Evolutionary conservation across 805 yeast species (phyloP), one percentile per base, ranked within the genome.

Genomic region (Lipomyces mesembrius): DNA sequence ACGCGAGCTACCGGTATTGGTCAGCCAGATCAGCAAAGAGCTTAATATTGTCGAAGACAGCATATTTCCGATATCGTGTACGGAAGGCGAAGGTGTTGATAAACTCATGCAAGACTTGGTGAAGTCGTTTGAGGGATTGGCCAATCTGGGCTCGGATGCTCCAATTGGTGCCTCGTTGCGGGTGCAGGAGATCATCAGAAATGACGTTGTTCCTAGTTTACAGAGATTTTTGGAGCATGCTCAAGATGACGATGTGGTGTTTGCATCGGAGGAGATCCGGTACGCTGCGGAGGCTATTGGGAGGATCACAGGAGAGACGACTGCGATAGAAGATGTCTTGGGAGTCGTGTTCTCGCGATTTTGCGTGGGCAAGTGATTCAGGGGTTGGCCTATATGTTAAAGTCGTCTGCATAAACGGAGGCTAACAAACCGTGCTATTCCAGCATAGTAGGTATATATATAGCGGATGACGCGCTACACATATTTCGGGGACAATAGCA

Each of bases 301-400:
- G 0, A 90, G 88, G 74, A 90, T 95, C 32, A 93, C 98, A 0
- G 99, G 98, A 0, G 90, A 90, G 52, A 85, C 91, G 0, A 86
- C 94, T 14, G 97, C 96, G 0, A 83, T 93, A 0, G 98, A 95
- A 72, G 98, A 95, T 74, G 87, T 95, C 0, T 80, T 95, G 4
- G 97, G 95, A 0, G 94, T 91, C 0, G 95, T 95, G 0, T 95
- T 95, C 75, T 88, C 97, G 1, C 89, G 87, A 68, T 95, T 95
- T 76, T 95, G 99, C 77, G 92, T 95, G 27, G 99, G 99, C 0
- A 94, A 94, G 77, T 94, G 79, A 71, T 9, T 14, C 55, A 22
- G 7, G 17, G n/a, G n/a, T 39, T 43, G 49, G 49, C 20, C 49
- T 32, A 22, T 29, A 39, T 34, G 1, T 6, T 29, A 17, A 35